These are phyloP conservation scores for Aspergillus incahuasiensis DNA, from an alignment of 495 filamentous ascomycete genomes.

Conservation along the genomic window DNA sequence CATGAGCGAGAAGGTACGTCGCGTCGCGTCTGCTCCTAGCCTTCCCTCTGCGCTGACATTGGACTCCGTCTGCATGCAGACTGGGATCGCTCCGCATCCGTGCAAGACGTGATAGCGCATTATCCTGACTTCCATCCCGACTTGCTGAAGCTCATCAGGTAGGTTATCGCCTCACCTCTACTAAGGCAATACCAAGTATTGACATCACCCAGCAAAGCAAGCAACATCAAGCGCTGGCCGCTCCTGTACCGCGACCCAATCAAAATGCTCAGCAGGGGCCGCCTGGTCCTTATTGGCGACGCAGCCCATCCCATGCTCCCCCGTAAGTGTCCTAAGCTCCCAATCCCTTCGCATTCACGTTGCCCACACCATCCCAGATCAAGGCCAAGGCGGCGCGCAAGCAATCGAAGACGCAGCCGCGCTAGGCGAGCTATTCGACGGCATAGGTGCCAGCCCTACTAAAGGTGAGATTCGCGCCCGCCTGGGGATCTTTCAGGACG, in stretches of 20 bases:
- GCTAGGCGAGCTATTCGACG: constrained; percentile 27
- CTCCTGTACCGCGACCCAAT: constrained; percentile 33
- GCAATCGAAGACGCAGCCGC: constrained; percentile 40
- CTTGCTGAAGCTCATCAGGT: constrained; percentile 9
- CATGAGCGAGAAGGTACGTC: constrained; percentile 14
- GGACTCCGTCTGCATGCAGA: too few species aligned
- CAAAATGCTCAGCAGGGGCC: constrained; percentile 32
- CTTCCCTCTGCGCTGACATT: not conserved
- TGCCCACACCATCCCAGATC: not conserved
- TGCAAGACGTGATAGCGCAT: not conserved
- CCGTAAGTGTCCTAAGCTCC: constrained; percentile 36
- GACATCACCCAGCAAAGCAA: too few species aligned
- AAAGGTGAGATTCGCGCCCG: constrained; percentile 18
- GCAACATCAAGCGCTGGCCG: constrained; percentile 42
- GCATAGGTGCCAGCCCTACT: not conserved
- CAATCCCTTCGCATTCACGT: not conserved
- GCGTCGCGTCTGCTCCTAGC: too few species aligned
- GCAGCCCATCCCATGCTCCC: constrained; percentile 44
- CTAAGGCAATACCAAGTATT: not conserved
- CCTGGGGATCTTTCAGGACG: constrained; percentile 31
- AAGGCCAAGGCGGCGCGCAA: constrained; percentile 35
- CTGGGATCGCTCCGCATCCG: constrained; percentile 3
- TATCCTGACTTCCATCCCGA: not conserved
- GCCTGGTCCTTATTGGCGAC: constrained; percentile 42
- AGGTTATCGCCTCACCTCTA: not conserved